These are phyloP conservation scores for Tulasnella sp. DNA, from an alignment of 768 basidiomycete genomes.

Conservation along the genomic window DNA sequence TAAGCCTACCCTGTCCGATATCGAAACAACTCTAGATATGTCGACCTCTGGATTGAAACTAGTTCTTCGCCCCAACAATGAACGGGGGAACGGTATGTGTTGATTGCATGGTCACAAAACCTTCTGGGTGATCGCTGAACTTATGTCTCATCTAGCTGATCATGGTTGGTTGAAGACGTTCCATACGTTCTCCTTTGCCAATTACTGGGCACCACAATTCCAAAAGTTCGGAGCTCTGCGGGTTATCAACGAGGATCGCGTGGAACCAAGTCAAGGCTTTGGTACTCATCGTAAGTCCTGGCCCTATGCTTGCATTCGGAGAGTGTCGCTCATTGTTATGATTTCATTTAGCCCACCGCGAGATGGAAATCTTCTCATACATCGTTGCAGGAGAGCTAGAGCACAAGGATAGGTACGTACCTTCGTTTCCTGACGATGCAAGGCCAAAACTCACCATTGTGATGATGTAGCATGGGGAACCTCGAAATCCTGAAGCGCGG, in stretches of 20 bases:
- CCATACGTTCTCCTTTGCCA: conserved; percentile 74
- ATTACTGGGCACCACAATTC: conserved; percentile 51
- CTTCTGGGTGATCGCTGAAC: too few relatives aligned
- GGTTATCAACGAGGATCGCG: conserved; percentile 92
- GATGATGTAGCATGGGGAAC: conserved; percentile 56
- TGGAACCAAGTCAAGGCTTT: conserved; percentile 65
- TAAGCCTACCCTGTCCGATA: neutral
- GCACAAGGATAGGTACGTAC: conserved; percentile 42
- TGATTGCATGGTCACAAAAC: too few relatives aligned
- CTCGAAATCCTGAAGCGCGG: conserved; percentile 81
- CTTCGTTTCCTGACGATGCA: neutral
- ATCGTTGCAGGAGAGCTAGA: conserved; percentile 68
- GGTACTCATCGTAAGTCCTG: conserved; percentile 47
- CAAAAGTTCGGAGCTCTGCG: conserved; percentile 63
- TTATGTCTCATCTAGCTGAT: conserved; percentile 62
- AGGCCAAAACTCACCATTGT: conserved; percentile 53
- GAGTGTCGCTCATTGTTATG: neutral
- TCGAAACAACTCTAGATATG: neutral
- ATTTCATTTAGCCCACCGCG: conserved; percentile 40
- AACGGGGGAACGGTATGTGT: conserved; percentile 14
- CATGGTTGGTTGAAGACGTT: conserved; percentile 84
- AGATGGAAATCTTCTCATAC: conserved; percentile 90
- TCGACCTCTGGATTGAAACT: conserved; percentile 8
- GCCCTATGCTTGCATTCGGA: neutral
- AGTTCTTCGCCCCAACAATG: conserved; percentile 13